Percentiles rank a stretch among this genome's conserved stretches.
Evolutionary conservation across 352 stramenopile genomes (phyloP).

Genomic region (Phytophthora chlamydospora): DNA sequence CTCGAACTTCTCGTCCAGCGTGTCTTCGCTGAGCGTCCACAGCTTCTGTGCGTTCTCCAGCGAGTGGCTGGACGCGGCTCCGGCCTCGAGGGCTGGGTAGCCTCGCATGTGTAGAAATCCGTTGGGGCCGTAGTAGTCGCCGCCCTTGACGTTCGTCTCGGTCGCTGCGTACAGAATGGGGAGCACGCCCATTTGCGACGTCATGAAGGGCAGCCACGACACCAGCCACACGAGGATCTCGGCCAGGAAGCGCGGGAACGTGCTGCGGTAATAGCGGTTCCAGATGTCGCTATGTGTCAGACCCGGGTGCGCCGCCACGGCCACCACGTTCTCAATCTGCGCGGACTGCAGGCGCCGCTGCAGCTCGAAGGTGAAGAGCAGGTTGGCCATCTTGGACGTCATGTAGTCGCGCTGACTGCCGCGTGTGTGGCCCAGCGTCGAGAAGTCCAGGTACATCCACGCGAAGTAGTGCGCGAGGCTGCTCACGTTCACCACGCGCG

Average conservation of each 20-base stretch:
- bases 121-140: constrained; percentile 61
- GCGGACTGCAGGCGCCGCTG: constrained; percentile 43
- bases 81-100: constrained; percentile 50
- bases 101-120: constrained; percentile 48
- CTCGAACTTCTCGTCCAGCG: constrained; percentile 39
- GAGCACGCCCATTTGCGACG: constrained; percentile 46
- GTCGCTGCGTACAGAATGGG: constrained; percentile 64
- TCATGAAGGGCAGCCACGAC: constrained; percentile 53
- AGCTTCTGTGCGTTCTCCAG: constrained; percentile 41
- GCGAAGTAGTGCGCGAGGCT: constrained; percentile 53
- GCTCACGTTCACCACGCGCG: constrained; percentile 60
- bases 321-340: constrained; percentile 46
- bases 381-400: constrained; percentile 60
- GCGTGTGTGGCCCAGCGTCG: constrained; percentile 46
- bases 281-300: constrained; percentile 61
- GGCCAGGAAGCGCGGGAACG: constrained; percentile 40
- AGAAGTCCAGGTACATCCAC: constrained; percentile 41
- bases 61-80: constrained; percentile 45
- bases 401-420: constrained; percentile 51
- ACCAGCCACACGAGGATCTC: constrained; percentile 46
- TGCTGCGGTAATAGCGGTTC: constrained; percentile 46
- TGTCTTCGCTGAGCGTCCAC: constrained; percentile 60
- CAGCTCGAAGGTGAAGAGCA: constrained; percentile 74
- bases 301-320: constrained; percentile 60
- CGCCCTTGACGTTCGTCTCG: constrained; percentile 40